These are phyloP conservation scores for Pichia nanzhaoensis DNA, from an alignment of 805 yeast species.

Conservation along the genomic window DNA sequence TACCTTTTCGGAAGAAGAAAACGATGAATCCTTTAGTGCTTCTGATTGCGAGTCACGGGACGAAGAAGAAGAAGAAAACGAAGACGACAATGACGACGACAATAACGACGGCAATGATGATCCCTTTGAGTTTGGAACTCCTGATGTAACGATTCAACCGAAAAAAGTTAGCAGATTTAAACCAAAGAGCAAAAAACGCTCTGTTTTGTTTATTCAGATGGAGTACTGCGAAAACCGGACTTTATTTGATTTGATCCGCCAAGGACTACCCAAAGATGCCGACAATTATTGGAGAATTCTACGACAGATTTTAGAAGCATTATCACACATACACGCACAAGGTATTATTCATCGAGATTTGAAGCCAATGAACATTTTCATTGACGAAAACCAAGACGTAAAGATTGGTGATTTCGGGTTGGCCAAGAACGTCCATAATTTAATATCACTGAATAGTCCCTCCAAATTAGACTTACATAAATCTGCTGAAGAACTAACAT, in stretches of 20 bases:
- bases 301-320: conserved; percentile 82
- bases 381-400: conserved; percentile 80
- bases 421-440: conserved; percentile 77
- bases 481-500: conserved; percentile 67
- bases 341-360: conserved; percentile 94
- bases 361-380: conserved; percentile 93
- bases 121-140: conserved; percentile 27
- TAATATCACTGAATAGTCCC: conserved; percentile 15
- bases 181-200: conserved; percentile 32
- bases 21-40: conserved; percentile 15
- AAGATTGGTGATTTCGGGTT: conserved; percentile 97
- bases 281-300: conserved; percentile 87
- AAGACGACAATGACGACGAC: conserved; percentile 20
- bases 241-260: conserved; percentile 70
- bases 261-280: conserved; percentile 61
- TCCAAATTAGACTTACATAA: conserved; percentile 19
- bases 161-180: conserved; percentile 15
- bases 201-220: conserved; percentile 93
- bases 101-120: conserved; percentile 20
- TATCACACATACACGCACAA: conserved; percentile 84
- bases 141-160: conserved; percentile 13
- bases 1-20: conserved; percentile 37
- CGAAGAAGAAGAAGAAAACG: conserved; percentile 18
- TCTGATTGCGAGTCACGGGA: conserved; percentile 12
- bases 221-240: conserved; percentile 97